These are phyloP conservation scores for Ceratobasidium sp. DNA, from an alignment of 1,284 basidiomycete genomes.

Conservation along the genomic window DNA sequence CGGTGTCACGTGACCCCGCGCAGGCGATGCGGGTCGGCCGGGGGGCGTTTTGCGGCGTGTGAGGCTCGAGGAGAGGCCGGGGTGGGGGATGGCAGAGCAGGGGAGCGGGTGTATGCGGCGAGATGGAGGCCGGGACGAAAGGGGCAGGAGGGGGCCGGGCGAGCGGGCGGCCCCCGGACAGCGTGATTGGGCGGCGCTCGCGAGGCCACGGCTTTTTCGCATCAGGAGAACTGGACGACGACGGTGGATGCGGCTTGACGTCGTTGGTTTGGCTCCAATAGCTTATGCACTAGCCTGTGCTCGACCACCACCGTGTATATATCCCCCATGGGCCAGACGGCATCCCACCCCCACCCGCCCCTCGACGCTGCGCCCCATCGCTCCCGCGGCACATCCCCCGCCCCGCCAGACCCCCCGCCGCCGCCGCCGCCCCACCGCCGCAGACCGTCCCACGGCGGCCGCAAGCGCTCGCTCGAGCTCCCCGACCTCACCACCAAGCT, in stretches of 20 bases:
- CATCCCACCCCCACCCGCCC: slow-evolving; percentile 23
- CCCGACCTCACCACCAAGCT: slow-evolving; percentile 72
- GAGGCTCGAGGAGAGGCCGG: not conserved
- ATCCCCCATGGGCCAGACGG: slow-evolving; percentile 17
- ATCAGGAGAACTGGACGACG: not conserved
- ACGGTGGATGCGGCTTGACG: not conserved
- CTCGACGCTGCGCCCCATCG: slow-evolving; percentile 25
- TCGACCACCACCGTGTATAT: slow-evolving; percentile 35
- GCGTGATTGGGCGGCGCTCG: not conserved
- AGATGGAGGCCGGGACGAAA: not conserved
- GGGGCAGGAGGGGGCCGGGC: slow-evolving; percentile 7
- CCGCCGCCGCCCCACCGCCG: slow-evolving; percentile 51
- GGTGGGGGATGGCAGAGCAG: not conserved
- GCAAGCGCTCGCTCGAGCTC: slow-evolving; percentile 77
- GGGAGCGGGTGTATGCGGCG: not conserved
- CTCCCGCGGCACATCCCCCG: slow-evolving; percentile 26
- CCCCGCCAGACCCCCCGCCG: slow-evolving; percentile 40
- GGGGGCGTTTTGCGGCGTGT: not conserved
- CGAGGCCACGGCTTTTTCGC: not conserved
- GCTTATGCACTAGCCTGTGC: slow-evolving; percentile 2
- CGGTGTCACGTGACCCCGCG: slow-evolving; percentile 16
- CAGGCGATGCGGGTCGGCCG: not conserved
- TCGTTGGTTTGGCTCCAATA: slow-evolving; percentile 19
- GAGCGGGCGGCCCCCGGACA: slow-evolving; percentile 29
- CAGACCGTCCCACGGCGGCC: slow-evolving; percentile 61